phyloP scores from a whole-genome alignment of 1,284 basidiomycete genomes.

The Microbotryomycetes sp. region DNA sequence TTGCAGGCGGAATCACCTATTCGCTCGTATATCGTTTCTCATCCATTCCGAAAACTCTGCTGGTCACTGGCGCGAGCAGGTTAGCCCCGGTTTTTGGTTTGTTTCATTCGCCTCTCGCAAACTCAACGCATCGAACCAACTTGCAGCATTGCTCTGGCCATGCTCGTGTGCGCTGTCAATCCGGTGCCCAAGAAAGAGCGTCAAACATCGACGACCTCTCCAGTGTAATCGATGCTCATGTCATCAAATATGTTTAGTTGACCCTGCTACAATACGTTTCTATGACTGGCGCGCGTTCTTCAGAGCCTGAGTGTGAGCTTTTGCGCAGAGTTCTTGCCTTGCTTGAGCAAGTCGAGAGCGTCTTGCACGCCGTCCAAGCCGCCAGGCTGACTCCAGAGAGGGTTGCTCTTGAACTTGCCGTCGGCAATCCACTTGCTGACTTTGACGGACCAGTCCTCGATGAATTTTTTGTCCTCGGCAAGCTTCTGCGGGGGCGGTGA shows the following conservation, averaged over 20 bases:
- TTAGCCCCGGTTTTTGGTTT: too few relatives aligned
- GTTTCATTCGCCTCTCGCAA: too few relatives aligned
- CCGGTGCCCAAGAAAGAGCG: neutral
- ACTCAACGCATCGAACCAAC: too few relatives aligned
- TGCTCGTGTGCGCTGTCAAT: neutral
- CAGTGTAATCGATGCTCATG: neutral
- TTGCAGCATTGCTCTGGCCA: neutral
- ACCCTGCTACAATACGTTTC: neutral
- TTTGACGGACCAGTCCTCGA: slow-evolving; percentile 16
- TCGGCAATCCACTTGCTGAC: slow-evolving; percentile 17
- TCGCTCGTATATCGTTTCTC: neutral
- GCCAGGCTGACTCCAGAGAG: slow-evolving; percentile 20
- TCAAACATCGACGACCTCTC: neutral
- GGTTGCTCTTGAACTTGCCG: slow-evolving; percentile 27
- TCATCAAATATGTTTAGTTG: neutral
- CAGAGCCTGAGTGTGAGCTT: slow-evolving; percentile 17
- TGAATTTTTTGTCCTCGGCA: slow-evolving; percentile 14
- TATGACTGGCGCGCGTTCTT: neutral
- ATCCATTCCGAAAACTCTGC: neutral
- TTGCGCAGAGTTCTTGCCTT: slow-evolving; percentile 24
- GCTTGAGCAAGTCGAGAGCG: slow-evolving; percentile 28
- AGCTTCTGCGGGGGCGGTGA: neutral
- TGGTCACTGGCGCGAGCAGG: neutral
- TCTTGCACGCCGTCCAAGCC: slow-evolving; percentile 25
- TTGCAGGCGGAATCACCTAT: neutral